Conservation (phyloP, 139 green algal genomes). For the Tetraselmis chui region DNA sequence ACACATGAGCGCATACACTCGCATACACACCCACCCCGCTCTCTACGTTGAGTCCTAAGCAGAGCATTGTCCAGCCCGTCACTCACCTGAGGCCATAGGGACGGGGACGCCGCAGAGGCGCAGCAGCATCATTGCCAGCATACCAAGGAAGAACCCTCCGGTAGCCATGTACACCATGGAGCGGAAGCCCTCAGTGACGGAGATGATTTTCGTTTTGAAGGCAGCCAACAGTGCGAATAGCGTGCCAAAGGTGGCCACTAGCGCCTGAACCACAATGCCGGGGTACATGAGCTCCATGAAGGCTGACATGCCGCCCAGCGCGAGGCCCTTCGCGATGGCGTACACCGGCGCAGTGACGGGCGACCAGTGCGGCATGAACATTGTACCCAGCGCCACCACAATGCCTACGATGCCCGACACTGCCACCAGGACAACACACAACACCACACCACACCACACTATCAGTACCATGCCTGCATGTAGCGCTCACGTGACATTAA, state of each 20-base stretch:
- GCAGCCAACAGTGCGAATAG: conserved; percentile 31
- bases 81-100: conserved; percentile 7
- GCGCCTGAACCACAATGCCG: conserved; percentile 39
- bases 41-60: no score
- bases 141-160: conserved; percentile 19
- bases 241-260: conserved; percentile 42
- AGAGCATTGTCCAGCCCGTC: no score
- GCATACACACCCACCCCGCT: no score
- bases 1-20: no score
- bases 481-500: no score
- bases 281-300: conserved; percentile 31
- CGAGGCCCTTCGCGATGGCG: conserved; percentile 33
- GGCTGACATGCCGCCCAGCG: conserved; percentile 28
- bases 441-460: no score
- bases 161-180: conserved; percentile 33
- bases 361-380: conserved; percentile 48
- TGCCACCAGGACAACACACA: no score
- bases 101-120: conserved; percentile 31
- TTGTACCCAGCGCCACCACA: conserved; percentile 29
- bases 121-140: conserved; percentile 28
- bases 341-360: conserved; percentile 30
- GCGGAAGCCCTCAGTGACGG: conserved; percentile 23
- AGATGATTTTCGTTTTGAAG: conserved; percentile 25
- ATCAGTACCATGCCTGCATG: no score
- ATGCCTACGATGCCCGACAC: conserved; percentile 33